These are phyloP conservation scores for Ceratocystis papillata DNA, from an alignment of 2,329 filamentous ascomycete genomes.

Conservation along the genomic window DNA sequence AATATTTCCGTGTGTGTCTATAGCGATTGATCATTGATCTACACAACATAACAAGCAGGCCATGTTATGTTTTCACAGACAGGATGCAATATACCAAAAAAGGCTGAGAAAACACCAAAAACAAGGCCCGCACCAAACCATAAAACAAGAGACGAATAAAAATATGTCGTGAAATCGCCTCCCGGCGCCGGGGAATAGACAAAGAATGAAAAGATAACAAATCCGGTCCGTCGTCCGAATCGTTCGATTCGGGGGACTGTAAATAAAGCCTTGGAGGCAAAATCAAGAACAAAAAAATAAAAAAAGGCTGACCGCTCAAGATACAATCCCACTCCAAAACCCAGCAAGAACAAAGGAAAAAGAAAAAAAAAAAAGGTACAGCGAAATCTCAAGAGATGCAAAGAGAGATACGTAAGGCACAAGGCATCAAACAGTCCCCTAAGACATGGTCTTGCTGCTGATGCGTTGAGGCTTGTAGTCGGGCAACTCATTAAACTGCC, in stretches of 20 bases:
- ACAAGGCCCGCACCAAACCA: background rate
- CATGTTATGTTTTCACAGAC: background rate
- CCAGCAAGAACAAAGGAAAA: constrained; percentile 15
- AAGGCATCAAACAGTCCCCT: background rate
- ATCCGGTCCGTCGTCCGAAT: background rate
- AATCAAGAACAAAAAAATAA: constrained; percentile 17
- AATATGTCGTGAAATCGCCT: background rate
- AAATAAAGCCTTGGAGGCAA: background rate
- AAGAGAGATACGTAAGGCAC: background rate
- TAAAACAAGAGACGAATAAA: background rate
- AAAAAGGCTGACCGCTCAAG: constrained; percentile 12
- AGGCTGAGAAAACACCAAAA: constrained; percentile 5
- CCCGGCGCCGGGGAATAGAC: background rate
- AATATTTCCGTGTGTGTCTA: background rate
- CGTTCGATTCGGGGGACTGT: background rate
- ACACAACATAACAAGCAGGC: background rate
- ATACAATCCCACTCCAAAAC: background rate
- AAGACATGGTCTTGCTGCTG: constrained; percentile 2
- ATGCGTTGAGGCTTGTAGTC: constrained; percentile 58
- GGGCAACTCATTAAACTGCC: constrained; percentile 78
- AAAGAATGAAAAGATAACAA: constrained; percentile 4
- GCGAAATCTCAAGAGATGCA: background rate
- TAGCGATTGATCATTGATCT: no score
- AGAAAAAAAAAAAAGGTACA: background rate
- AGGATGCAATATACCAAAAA: background rate